Percentiles rank a stretch among this genome's conserved stretches.
phyloP scores from a whole-genome alignment of 352 stramenopile species.

The Globisporangium viniferum region DNA sequence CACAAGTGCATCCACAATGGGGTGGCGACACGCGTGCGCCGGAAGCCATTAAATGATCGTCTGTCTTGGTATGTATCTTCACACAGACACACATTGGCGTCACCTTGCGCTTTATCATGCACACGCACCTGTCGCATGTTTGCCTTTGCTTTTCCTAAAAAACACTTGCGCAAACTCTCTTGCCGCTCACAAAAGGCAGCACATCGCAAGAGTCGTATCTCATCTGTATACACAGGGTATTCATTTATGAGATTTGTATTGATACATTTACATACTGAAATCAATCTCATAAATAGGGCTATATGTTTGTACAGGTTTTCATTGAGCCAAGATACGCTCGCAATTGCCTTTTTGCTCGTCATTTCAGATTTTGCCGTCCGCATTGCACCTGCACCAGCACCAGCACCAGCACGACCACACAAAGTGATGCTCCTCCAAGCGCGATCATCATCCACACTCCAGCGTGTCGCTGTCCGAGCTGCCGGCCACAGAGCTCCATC shows the following conservation, averaged over 20 bases:
- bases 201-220: not conserved
- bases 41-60: not conserved
- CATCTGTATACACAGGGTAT: not conserved
- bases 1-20: not conserved
- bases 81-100: not conserved
- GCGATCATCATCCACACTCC: constrained; percentile 7
- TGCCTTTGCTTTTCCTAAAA: not conserved
- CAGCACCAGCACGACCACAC: not conserved
- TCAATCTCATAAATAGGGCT: not conserved
- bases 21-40: not conserved
- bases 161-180: not conserved
- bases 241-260: not conserved
- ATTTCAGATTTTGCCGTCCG: not conserved
- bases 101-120: not conserved
- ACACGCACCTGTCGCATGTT: constrained; percentile 16
- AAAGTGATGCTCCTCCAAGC: constrained; percentile 2
- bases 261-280: not conserved
- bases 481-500: not conserved
- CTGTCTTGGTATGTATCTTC: not conserved
- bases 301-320: not conserved
- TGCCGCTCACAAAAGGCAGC: not conserved
- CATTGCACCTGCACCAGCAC: not conserved
- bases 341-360: not conserved
- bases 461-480: not conserved
- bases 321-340: constrained; percentile 1